Base-by-base conservation (phyloP, 108 stramenopile species). In the Hondaea fermentalgiana region DNA sequence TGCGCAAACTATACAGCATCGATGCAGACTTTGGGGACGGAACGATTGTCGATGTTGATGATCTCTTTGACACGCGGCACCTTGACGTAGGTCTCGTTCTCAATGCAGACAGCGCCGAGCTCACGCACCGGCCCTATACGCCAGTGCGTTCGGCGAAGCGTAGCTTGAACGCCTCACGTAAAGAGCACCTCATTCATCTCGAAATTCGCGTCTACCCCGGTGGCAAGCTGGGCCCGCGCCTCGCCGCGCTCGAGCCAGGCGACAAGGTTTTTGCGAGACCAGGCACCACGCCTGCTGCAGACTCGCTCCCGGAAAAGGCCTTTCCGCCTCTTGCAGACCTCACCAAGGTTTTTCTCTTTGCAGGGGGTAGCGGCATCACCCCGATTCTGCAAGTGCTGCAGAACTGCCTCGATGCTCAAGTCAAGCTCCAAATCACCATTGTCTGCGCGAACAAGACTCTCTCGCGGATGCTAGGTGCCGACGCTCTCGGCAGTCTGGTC, bases 391-490 rank as follows among this genome's bases (percentile, higher is more conserved):
- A 83, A 45, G 49, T 83, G 44, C 25, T 83, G 76, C 76, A 83
- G 28, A 83, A 83, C 28, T 12, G 14, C 6, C 19, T 83, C n/a
- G 76, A 83, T 23, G 76, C 76, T 6, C n/a, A 35, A 14, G 76
- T 45, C 6, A 6, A 16, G 76, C 45, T 53, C 45, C 17, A 4
- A 1, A 45, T 83, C 1, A 53, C 51, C 12, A 12, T 83, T 45
- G 23, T 83, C 23, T 83, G 76, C 23, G 76, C 76, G 16, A 83
- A 83, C 49, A 83, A 83, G 76, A 45, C 76, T 83, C 76, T 53
- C 28, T 6, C 49, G 49, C 76, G 23, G 2, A 53, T 12, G 51
- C 45, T 83, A 6, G 76, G 76, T 23, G n/a, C n/a, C 1, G 51
- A 53, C 49, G 49, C 51, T 6, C 28, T 47, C 16, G 19, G n/a